These are phyloP conservation scores for Fusarium luffae DNA, from an alignment of 2,329 filamentous ascomycete species.

Conservation along the genomic window DNA sequence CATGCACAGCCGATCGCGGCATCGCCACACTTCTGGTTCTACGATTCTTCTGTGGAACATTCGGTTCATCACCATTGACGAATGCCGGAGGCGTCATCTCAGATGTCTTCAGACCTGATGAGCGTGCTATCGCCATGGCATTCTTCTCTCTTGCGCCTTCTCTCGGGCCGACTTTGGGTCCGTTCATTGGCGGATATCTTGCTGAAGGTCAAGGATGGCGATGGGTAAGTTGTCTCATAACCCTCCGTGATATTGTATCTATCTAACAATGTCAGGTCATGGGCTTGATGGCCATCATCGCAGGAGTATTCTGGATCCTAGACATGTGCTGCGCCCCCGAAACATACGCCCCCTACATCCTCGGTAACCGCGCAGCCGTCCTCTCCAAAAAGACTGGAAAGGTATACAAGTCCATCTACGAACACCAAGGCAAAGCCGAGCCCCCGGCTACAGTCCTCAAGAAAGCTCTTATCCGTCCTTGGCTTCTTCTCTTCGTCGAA, in stretches of 20 bases:
- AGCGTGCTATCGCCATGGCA: slow-evolving; percentile 68
- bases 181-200: slow-evolving; percentile 72
- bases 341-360: slow-evolving; percentile 68
- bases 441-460: slow-evolving; percentile 60
- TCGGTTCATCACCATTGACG: slow-evolving; percentile 70
- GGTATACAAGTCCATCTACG: slow-evolving; percentile 62
- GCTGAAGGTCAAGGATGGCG: slow-evolving; percentile 69
- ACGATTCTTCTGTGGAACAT: slow-evolving; percentile 73
- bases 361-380: slow-evolving; percentile 62
- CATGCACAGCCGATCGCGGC: slow-evolving; percentile 65
- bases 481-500: slow-evolving; percentile 72
- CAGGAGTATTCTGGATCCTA: slow-evolving; percentile 66
- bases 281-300: slow-evolving; percentile 70
- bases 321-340: slow-evolving; percentile 65
- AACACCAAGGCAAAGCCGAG: slow-evolving; percentile 56
- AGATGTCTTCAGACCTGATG: slow-evolving; percentile 67
- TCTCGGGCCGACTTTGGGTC: slow-evolving; percentile 68
- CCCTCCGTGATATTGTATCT: too few relatives aligned
- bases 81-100: slow-evolving; percentile 72
- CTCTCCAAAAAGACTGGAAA: slow-evolving; percentile 65
- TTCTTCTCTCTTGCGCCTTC: slow-evolving; percentile 72
- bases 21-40: slow-evolving; percentile 71
- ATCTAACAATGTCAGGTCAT: slow-evolving; percentile 56
- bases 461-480: slow-evolving; percentile 68
- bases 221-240: slow-evolving; percentile 52